These are phyloP conservation scores for Rhizoclosmatium sp. DNA, from an alignment of 192 early-diverging fungal species.

Conservation along the genomic window DNA sequence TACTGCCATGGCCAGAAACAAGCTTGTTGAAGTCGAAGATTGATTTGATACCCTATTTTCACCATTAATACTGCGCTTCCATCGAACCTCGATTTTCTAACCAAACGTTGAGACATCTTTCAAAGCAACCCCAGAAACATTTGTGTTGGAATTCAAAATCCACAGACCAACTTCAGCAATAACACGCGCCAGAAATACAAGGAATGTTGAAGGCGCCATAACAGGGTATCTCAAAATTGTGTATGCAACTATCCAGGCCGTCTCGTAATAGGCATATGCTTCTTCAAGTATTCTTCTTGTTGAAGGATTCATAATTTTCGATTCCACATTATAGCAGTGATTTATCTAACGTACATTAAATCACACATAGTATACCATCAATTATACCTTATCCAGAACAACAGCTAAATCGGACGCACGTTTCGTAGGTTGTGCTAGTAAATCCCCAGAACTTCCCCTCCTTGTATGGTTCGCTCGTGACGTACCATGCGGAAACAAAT, in stretches of 20 bases:
- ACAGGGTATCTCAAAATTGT: conserved; percentile 29
- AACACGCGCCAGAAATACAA: conserved; percentile 56
- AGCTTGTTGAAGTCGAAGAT: conserved; percentile 83
- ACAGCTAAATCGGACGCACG: conserved; percentile 2
- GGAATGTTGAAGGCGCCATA: conserved; percentile 41
- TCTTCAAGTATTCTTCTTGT: conserved; percentile 39
- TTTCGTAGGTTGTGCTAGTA: neutral
- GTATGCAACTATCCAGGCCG: neutral
- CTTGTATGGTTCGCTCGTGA: neutral
- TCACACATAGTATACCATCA: neutral
- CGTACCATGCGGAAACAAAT: conserved; percentile 8
- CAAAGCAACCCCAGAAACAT: conserved; percentile 72
- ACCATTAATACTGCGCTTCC: neutral
- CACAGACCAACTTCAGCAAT: conserved; percentile 65
- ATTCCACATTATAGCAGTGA: conserved; percentile 64
- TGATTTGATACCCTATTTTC: conserved; percentile 82
- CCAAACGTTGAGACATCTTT: conserved; percentile 75
- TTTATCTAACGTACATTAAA: conserved; percentile 59
- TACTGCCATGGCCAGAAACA: conserved; percentile 92
- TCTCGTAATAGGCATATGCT: neutral
- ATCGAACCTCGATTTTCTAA: conserved; percentile 32
- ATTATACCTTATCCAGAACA: conserved; percentile 62
- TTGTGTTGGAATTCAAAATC: conserved; percentile 66
- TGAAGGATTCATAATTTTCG: conserved; percentile 47
- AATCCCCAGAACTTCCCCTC: neutral